Percentiles rank a stretch among this genome's conserved stretches.
These are phyloP conservation scores for Wickerhamiella cacticola DNA, from an alignment of 805 yeast genomes.

Conservation along the genomic window DNA sequence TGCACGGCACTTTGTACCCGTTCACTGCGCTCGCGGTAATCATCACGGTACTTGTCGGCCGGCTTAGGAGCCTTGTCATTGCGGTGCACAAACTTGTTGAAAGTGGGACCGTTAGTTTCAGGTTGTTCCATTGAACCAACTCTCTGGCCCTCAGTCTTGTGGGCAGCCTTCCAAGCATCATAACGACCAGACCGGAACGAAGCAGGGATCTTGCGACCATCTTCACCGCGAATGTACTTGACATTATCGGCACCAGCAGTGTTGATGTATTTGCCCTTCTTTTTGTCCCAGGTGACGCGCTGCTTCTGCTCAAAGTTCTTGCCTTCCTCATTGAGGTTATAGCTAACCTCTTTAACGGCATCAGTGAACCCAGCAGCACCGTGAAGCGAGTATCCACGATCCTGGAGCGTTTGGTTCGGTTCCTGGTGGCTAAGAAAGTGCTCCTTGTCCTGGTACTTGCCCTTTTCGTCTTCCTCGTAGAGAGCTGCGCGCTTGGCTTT, in stretches of 20 bases:
- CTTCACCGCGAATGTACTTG: conserved; percentile 85
- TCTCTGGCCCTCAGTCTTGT: conserved; percentile 39
- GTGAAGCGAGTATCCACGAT: conserved; percentile 50
- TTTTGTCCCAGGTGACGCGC: conserved; percentile 82
- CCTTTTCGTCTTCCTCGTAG: conserved; percentile 19
- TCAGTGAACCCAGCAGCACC: conserved; percentile 52
- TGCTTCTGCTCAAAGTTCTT: conserved; percentile 50
- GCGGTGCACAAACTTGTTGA: conserved; percentile 51
- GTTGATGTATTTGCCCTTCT: conserved; percentile 76
- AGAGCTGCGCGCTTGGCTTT: conserved; percentile 38
- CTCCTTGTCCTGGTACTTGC: conserved; percentile 49
- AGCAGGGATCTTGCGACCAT: conserved; percentile 88
- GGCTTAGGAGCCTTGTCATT: conserved; percentile 67
- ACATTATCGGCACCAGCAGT: conserved; percentile 50
- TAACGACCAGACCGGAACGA: conserved; percentile 80
- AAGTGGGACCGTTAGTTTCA: conserved; percentile 23
- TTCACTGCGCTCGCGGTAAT: conserved; percentile 68
- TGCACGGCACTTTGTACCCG: conserved; percentile 71
- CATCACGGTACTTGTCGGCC: conserved; percentile 87
- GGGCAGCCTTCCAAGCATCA: conserved; percentile 78
- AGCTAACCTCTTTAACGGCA: conserved; percentile 75
- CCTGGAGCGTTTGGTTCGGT: conserved; percentile 66
- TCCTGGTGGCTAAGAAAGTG: conserved; percentile 85
- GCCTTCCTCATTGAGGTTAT: conserved; percentile 71
- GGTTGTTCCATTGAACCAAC: conserved; percentile 23